These are phyloP conservation scores for barrel medic (Medicago truncatula) DNA, from an alignment of 306 rosid species.

Conservation along the genomic window MtrunA17r5.0-ANR NC_053046.1:20451001-20451500, in stretches of 20 bases:
- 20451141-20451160: not conserved
- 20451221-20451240: not conserved
- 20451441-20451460: slow-evolving; percentile 60
- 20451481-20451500: slow-evolving; percentile 12
- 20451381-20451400: not conserved
- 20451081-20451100: no score
- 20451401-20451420: slow-evolving; percentile 63
- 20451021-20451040: no score
- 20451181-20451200: not conserved
- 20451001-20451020: no score
- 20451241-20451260: not conserved
- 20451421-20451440: slow-evolving; percentile 65
- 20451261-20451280: not conserved
- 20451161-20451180: not conserved
- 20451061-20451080: no score
- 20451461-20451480: slow-evolving; percentile 12
- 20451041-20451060: no score
- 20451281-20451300: no score
- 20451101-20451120: no score
- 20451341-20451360: not conserved
- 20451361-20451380: not conserved
- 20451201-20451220: not conserved
- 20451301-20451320: no score
- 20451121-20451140: not conserved
- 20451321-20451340: not conserved